Conservation (phyloP, 495 filamentous ascomycete genomes). For the Tuber borchii region DNA sequence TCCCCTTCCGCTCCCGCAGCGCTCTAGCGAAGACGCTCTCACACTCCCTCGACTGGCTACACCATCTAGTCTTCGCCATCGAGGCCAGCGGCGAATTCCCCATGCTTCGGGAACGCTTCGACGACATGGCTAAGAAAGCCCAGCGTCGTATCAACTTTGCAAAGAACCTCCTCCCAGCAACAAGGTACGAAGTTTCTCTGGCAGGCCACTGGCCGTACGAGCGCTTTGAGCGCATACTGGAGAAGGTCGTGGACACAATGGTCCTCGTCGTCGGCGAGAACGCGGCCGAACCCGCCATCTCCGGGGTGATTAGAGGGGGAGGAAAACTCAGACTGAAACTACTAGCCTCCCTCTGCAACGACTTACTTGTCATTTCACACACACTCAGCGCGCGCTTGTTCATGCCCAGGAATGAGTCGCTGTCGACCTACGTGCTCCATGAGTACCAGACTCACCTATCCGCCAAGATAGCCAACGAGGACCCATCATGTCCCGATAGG, state of each 20-base stretch:
- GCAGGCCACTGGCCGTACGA: slow-evolving; percentile 39
- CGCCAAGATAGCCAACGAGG: slow-evolving; percentile 20
- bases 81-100: slow-evolving; percentile 37
- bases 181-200: slow-evolving; percentile 40
- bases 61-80: slow-evolving; percentile 41
- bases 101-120: slow-evolving; percentile 29
- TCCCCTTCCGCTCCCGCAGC: slow-evolving; percentile 36
- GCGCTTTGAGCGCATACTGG: slow-evolving; percentile 36
- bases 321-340: slow-evolving; percentile 31
- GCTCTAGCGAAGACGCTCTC: slow-evolving; percentile 35
- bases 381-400: slow-evolving; percentile 39
- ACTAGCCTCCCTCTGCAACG: slow-evolving; percentile 37
- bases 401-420: slow-evolving; percentile 39
- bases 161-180: slow-evolving; percentile 36
- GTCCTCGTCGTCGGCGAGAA: slow-evolving; percentile 37
- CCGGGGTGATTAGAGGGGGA: slow-evolving; percentile 18
- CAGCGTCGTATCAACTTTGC: slow-evolving; percentile 29
- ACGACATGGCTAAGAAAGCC: slow-evolving; percentile 36
- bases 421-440: slow-evolving; percentile 31
- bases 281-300: slow-evolving; percentile 29
- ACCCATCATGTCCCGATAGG: not conserved
- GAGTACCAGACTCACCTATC: slow-evolving; percentile 35
- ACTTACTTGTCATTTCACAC: slow-evolving; percentile 40
- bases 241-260: slow-evolving; percentile 38
- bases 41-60: slow-evolving; percentile 39